Evolutionary conservation across 83 land plant species (phyloP), one percentile per base, ranked within the genome.

Genomic region (Picea mariana): DNA sequence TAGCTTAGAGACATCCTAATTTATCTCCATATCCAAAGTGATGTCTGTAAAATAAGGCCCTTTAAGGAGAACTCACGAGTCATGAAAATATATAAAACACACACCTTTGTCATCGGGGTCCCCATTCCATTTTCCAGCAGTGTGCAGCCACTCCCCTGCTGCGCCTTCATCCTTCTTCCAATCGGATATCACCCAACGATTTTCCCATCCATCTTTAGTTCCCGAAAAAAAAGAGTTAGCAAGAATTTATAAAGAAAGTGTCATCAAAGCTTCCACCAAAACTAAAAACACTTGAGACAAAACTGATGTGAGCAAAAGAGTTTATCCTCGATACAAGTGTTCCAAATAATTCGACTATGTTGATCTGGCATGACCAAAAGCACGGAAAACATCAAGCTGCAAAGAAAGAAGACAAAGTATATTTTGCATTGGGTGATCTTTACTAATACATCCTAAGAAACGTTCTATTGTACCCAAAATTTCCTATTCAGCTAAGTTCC

Each of bases 131-230:
- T 91, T 92, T 47, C 94, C 94, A 24, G 94, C 87, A 15, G 94
- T 92, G 78, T 92, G 89, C 52, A 85, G 64, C 91, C 93, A 92
- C 20, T 90, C 85, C 64, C 94, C 94, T 34, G 91, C 87, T 20
- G 82, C 69, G 23, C 87, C 88, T 58, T 90, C 94, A 71, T 84
- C 84, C 62, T 84, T 92, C 86, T 91, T 96, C 97, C 97, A 96
- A 66, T 96, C 98, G 16, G 98, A 96, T 55, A 84, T 85, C 60
- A 96, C 93, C 98, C 98, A 96, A 3, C 92, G 88, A 23, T 86
- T 87, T 83, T 94, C 90, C 98, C 98, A 96, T 11, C 90, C 93
- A 90, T 94, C 98, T 96, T 9, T 40, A 75, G 15, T 61, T 18
- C 58, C 76, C 79, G 6, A 34, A 49, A 79, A 60, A 62, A 23